Evolutionary conservation across 257 asterid species (phyloP).

Genomic region (Mitragyna speciosa): DNA sequence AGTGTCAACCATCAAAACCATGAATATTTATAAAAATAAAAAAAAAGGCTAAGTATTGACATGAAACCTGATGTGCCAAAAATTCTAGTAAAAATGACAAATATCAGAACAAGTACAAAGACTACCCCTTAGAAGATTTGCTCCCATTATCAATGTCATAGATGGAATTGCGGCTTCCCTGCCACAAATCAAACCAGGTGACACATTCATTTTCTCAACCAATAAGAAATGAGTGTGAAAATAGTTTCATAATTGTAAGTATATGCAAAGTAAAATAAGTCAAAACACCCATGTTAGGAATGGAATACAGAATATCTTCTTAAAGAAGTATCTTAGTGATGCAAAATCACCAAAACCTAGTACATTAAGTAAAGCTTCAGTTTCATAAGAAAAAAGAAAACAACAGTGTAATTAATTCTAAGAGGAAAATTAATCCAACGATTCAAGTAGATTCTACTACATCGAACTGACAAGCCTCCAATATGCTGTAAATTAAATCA

Average conservation of each 20-base stretch:
- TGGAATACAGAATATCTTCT: neutral
- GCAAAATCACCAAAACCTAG: neutral
- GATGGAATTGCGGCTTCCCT: slow-evolving; percentile 26
- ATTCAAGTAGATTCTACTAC: too few species aligned
- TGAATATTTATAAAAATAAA: too few species aligned
- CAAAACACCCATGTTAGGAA: neutral
- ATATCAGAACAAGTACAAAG: neutral
- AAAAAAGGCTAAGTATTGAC: too few species aligned
- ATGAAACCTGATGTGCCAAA: too few species aligned
- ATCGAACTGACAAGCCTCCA: neutral
- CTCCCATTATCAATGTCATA: slow-evolving; percentile 27
- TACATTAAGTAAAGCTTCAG: neutral
- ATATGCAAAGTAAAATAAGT: neutral
- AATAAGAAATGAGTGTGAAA: neutral
- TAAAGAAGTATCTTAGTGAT: neutral
- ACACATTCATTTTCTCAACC: neutral
- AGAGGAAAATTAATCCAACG: neutral
- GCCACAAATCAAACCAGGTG: neutral
- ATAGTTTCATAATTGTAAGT: neutral
- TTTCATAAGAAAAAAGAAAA: too few species aligned
- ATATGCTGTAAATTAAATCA: neutral
- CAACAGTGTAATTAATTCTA: neutral
- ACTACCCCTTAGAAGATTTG: slow-evolving; percentile 15
- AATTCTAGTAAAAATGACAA: neutral
- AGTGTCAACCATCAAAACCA: too few species aligned